Evolutionary conservation across 169 alveolate genomes (phyloP), one percentile per base, ranked within the genome.

Genomic region (Neospora caninum): DNA sequence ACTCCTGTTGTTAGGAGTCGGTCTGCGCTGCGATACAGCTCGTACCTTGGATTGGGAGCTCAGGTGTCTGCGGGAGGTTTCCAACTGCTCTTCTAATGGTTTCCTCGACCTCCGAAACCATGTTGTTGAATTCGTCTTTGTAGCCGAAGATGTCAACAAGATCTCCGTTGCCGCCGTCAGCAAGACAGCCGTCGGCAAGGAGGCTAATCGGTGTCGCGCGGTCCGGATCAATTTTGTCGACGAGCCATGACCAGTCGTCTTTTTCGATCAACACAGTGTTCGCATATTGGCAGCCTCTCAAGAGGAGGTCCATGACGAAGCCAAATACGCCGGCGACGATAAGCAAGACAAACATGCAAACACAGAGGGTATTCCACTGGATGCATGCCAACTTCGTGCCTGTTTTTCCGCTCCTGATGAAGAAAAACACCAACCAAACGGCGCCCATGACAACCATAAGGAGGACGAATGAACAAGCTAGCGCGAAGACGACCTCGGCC

Each of bases 291-390:
- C 89, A 82, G 41, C 89, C 89, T 16, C 89, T 42, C 69, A 82
- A 41, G 22, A 43, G 69, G 69, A 43, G 20, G 39, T 42, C 67
- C 67, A 43, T 82, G 41, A 43, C 89, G 67, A 82, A 45, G 27
- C 89, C 89, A 36, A 82, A 16, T 31, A 82, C 69, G 13, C 89
- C 89, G 67, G 89, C 89, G 41, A 82, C 89, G 49, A 82, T 42
- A 0, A 82, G 67, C 49, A 82, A 16, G 7, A 82, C 49, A 31
- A 82, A 82, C 54, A 45, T 45, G 34, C 69, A 82, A 0, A 82
- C 20, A 36, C 89, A 82, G 38, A 82, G 89, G 39, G 39, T 49
- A 69, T 82, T 82, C 89, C 89, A 82, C 39, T 82, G 89, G n/a
- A 82, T n/a, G 67, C 89, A 82, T 31, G 67, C 89, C 39, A 43